A percentile compares a stretch with the other conserved stretches of the same genome.
These are phyloP conservation scores for Cyclocybe aegerita DNA, from an alignment of 768 basidiomycete species.

Conservation along the genomic window DNA sequence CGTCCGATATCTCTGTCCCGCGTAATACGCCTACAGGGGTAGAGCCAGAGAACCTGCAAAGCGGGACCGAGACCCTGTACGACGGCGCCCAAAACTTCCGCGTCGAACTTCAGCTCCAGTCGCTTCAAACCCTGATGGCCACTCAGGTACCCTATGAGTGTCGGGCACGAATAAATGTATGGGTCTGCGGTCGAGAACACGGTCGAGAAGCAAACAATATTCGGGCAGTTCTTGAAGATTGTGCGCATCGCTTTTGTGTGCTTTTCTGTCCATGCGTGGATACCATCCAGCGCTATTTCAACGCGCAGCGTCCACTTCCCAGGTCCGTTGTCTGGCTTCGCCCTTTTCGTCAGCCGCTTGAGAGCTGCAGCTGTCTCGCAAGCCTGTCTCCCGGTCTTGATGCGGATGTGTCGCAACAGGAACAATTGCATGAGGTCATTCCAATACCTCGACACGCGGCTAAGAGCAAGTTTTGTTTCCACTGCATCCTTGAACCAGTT, in stretches of 20 bases:
- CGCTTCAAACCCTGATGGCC: slow-evolving; percentile 16
- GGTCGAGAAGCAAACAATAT: slow-evolving; percentile 23
- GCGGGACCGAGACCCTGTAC: slow-evolving; percentile 7
- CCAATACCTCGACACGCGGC: slow-evolving; percentile 20
- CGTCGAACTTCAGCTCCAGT: slow-evolving; percentile 18
- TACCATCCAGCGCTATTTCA: slow-evolving; percentile 22
- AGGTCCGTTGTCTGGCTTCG: background rate
- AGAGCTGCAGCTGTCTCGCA: slow-evolving; percentile 13
- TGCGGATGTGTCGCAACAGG: slow-evolving; percentile 21
- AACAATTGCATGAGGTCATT: slow-evolving; percentile 12
- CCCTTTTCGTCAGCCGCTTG: background rate
- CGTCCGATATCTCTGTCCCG: background rate
- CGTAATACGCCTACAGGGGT: slow-evolving; percentile 8
- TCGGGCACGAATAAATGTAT: slow-evolving; percentile 5
- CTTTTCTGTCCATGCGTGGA: slow-evolving; percentile 15
- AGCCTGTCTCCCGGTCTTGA: slow-evolving; percentile 20
- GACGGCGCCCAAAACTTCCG: slow-evolving; percentile 7
- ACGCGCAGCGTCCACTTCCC: slow-evolving; percentile 22
- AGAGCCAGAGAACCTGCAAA: slow-evolving; percentile 22
- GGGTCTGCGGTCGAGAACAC: slow-evolving; percentile 16
- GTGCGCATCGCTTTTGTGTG: slow-evolving; percentile 19
- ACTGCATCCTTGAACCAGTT: slow-evolving; percentile 16
- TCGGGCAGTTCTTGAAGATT: slow-evolving; percentile 21
- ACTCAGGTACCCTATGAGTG: slow-evolving; percentile 6
- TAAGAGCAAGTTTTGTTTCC: slow-evolving; percentile 19